phyloP scores from a whole-genome alignment of 2,329 filamentous ascomycete genomes.

The Xylariaceae sp. region DNA sequence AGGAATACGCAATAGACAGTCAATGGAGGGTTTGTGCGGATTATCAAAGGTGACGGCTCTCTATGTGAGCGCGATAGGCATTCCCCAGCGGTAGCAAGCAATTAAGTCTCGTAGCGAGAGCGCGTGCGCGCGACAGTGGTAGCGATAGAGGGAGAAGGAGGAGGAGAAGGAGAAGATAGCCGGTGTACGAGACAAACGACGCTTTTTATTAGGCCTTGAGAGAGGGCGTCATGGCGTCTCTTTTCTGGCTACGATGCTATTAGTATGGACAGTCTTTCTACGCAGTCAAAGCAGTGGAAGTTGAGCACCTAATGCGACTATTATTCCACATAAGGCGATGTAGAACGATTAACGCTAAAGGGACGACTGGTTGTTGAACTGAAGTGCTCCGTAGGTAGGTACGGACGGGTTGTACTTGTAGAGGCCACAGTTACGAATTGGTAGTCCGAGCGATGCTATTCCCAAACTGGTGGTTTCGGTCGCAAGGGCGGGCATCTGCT shows the following conservation, averaged over 20 bases:
- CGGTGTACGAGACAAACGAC: background rate
- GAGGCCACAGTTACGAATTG: slow-evolving; percentile 27
- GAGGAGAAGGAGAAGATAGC: background rate
- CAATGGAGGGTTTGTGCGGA: background rate
- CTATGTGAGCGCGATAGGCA: background rate
- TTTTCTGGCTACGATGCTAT: background rate
- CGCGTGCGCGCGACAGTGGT: background rate
- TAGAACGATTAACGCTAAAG: background rate
- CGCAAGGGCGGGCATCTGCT: background rate
- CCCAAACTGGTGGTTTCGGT: slow-evolving; percentile 15
- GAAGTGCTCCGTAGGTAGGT: background rate
- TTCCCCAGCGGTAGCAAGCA: background rate
- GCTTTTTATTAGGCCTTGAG: slow-evolving; percentile 2
- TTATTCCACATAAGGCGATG: background rate
- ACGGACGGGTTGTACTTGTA: background rate
- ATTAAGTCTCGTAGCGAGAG: background rate
- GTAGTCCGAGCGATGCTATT: slow-evolving; percentile 19
- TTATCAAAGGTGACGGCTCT: background rate
- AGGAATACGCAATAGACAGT: background rate
- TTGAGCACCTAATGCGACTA: background rate
- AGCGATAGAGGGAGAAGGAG: background rate
- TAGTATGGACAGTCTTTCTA: background rate
- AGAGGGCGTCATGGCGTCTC: slow-evolving; percentile 10
- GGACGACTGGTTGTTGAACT: background rate
- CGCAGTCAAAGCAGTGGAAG: background rate